Conservation (phyloP, 768 basidiomycete species). For the Filobasidium floriforme region DNA sequence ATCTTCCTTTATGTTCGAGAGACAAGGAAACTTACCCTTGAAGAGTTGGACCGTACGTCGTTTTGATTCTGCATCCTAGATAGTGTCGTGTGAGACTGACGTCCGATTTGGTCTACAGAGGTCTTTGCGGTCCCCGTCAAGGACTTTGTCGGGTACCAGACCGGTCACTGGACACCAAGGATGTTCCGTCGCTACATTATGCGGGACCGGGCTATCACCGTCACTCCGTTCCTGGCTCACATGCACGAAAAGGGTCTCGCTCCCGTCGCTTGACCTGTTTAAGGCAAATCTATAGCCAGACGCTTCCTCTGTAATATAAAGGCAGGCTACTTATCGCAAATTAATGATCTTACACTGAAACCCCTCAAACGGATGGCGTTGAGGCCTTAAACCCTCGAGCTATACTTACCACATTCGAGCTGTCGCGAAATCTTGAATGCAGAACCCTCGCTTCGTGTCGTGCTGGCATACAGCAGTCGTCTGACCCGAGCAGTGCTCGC, state of each 20-base stretch:
- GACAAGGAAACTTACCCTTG: constrained; percentile 26
- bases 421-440: too few relatives aligned
- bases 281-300: too few relatives aligned
- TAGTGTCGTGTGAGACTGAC: too few relatives aligned
- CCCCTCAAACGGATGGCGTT: too few relatives aligned
- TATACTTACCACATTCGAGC: too few relatives aligned
- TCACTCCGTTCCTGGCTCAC: not conserved
- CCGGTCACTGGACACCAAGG: not conserved
- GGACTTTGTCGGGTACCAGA: not conserved
- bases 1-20: constrained; percentile 34
- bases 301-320: too few relatives aligned
- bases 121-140: constrained; percentile 3
- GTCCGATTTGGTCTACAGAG: not conserved
- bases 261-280: not conserved
- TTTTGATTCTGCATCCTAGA: not conserved
- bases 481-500: too few relatives aligned
- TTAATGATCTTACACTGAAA: too few relatives aligned
- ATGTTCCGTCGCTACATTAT: not conserved
- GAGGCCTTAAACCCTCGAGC: too few relatives aligned
- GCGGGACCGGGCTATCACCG: not conserved
- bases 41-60: constrained; percentile 34
- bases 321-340: too few relatives aligned
- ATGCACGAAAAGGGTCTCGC: not conserved
- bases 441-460: too few relatives aligned
- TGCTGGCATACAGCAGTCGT: too few relatives aligned